Conservation (phyloP, 2,329 filamentous ascomycete genomes). For the Colletotrichum musicola region DNA sequence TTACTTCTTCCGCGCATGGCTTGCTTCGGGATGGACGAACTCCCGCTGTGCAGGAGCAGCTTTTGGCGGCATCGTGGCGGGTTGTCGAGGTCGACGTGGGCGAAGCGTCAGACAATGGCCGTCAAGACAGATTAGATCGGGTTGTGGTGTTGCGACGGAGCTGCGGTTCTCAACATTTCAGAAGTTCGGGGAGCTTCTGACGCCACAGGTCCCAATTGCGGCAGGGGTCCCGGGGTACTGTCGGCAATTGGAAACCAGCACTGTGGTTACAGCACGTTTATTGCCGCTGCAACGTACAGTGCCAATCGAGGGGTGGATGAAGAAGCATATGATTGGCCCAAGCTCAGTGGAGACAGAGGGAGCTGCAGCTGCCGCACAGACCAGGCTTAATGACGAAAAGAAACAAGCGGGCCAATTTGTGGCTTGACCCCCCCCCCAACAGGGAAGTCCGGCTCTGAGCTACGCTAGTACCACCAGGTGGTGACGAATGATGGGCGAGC, state of each 20-base stretch:
- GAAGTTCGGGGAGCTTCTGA: conserved; percentile 36
- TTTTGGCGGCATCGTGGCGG: conserved; percentile 55
- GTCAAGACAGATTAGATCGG: conserved; percentile 8
- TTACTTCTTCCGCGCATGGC: conserved; percentile 67
- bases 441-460: conserved; percentile 27
- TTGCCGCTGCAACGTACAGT: not conserved
- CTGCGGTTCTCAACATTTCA: conserved; percentile 38
- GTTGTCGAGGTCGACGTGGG: conserved; percentile 34
- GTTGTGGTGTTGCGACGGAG: conserved; percentile 34
- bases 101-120: conserved; percentile 26
- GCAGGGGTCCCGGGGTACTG: conserved; percentile 16
- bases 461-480: conserved; percentile 29
- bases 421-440: conserved; percentile 27
- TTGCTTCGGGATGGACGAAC: conserved; percentile 62
- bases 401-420: conserved; percentile 20
- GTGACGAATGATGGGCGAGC: conserved; percentile 27
- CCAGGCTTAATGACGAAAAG: conserved; percentile 34
- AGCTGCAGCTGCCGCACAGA: conserved; percentile 35
- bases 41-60: conserved; percentile 46
- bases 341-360: conserved; percentile 13
- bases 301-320: fast-evolving
- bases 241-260: not conserved
- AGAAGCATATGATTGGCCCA: conserved; percentile 22
- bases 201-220: conserved; percentile 38
- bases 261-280: fast-evolving